phyloP scores from a whole-genome alignment of 2,329 filamentous ascomycete genomes.

The Colletotrichum camelliae region DNA sequence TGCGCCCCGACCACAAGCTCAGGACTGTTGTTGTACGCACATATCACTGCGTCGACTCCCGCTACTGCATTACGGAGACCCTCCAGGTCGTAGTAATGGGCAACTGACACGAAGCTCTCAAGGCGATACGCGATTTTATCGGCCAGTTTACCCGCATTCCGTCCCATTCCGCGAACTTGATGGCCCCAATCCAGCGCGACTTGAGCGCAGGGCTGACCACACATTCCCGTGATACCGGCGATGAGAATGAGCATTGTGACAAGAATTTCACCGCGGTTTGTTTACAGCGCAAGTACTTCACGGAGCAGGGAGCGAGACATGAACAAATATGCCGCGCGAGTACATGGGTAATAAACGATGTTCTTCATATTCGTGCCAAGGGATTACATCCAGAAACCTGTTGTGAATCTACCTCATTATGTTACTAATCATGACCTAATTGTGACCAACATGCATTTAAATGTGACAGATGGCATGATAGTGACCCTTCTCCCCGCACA shows the following conservation, averaged over 20 bases:
- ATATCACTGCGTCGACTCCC: neutral
- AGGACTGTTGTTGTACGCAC: neutral
- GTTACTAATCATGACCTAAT: neutral
- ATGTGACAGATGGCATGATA: neutral
- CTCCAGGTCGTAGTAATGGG: neutral
- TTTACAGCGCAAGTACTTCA: neutral
- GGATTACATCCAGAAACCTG: neutral
- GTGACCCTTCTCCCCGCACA: neutral
- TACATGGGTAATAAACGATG: neutral
- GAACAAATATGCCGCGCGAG: neutral
- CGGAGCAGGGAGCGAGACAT: neutral
- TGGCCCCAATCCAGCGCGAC: neutral
- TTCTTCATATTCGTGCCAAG: neutral
- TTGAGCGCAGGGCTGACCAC: neutral
- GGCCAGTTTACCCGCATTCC: neutral
- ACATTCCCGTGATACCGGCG: neutral
- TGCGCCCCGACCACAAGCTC: neutral
- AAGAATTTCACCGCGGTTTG: neutral
- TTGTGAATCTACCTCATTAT: neutral
- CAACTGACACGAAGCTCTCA: neutral
- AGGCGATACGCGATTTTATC: neutral
- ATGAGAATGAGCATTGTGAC: neutral
- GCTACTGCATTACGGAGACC: neutral
- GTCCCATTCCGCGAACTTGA: neutral
- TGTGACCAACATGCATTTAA: neutral